phyloP scores from a whole-genome alignment of 116 monocot genomes.

The Zostera marina region DNA sequence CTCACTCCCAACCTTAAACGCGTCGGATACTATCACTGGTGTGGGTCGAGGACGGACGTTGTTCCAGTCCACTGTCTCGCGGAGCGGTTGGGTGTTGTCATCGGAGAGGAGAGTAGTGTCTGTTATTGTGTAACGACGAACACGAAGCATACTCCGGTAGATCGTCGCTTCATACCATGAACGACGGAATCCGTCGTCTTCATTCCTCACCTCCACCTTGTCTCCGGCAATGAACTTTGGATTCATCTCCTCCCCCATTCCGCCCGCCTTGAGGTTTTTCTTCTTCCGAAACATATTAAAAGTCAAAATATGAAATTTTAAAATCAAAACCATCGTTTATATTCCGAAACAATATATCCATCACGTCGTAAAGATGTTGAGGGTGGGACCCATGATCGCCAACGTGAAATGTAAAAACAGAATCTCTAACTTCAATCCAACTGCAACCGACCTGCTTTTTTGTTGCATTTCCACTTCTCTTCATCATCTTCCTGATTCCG shows the following conservation, averaged over 20 bases:
- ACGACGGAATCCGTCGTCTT: conserved; percentile 38
- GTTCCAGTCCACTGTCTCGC: conserved; percentile 23
- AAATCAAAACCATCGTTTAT: conserved; percentile 15
- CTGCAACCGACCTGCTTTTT: conserved; percentile 59
- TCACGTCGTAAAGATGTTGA: conserved; percentile 11
- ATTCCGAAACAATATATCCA: conserved; percentile 21
- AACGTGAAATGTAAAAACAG: conserved; percentile 29
- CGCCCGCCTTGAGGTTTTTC: neutral
- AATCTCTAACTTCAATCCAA: conserved; percentile 44
- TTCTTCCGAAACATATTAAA: too few relatives aligned
- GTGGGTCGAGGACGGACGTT: conserved; percentile 43
- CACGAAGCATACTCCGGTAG: conserved; percentile 13
- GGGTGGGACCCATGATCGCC: conserved; percentile 27
- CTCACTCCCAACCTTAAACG: conserved; percentile 11
- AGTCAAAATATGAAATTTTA: conserved; percentile 6
- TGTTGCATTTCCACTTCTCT: conserved; percentile 11
- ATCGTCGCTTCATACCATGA: conserved; percentile 43
- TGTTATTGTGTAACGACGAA: conserved; percentile 31
- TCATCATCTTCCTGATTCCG: conserved; percentile 27
- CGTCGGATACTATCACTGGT: neutral
- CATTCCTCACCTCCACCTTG: conserved; percentile 38
- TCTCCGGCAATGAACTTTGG: conserved; percentile 23
- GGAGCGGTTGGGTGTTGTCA: conserved; percentile 13
- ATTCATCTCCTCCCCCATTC: neutral
- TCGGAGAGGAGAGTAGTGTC: conserved; percentile 31